Evolutionary conservation across 2,329 filamentous ascomycete genomes (phyloP).

Genomic region (Coleophoma crateriformis): DNA sequence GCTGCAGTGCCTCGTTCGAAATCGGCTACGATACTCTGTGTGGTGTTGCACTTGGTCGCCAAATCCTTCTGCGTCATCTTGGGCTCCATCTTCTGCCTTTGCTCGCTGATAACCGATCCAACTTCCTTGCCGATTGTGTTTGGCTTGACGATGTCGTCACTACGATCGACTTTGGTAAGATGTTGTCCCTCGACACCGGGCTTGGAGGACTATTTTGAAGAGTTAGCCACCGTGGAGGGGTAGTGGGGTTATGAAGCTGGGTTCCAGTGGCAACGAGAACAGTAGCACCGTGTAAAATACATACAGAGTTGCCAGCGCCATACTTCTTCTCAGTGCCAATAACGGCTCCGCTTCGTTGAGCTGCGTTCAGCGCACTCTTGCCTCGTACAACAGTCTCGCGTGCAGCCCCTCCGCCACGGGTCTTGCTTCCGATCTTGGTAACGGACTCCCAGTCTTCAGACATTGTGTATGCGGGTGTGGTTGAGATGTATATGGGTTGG

Average conservation of each 20-base stretch:
- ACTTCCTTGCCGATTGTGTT: conserved; percentile 82
- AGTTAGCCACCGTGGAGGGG: conserved; percentile 1
- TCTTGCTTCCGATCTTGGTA: conserved; percentile 92
- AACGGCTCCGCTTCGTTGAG: conserved; percentile 71
- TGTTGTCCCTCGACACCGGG: conserved; percentile 76
- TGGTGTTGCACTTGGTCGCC: conserved; percentile 86
- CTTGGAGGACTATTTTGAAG: conserved; percentile 37
- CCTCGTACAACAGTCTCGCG: conserved; percentile 89
- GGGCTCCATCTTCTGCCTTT: conserved; percentile 76
- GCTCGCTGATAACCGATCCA: conserved; percentile 74
- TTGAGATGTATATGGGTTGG: conserved; percentile 4
- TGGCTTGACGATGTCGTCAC: conserved; percentile 95
- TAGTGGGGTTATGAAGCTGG: background rate
- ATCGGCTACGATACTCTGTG: conserved; percentile 70
- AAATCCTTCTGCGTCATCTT: conserved; percentile 93
- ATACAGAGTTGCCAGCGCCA: conserved; percentile 71
- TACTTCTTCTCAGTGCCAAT: conserved; percentile 91
- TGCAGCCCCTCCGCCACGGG: conserved; percentile 56
- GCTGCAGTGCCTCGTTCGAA: conserved; percentile 76
- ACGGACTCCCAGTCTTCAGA: conserved; percentile 80
- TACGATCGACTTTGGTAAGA: conserved; percentile 94
- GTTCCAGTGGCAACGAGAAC: background rate
- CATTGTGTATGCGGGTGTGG: conserved; percentile 16
- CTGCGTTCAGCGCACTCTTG: conserved; percentile 79
- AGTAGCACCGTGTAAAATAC: conserved; percentile 27